Base-by-base conservation (phyloP, 345 rosid genomes). In the Aquilaria yunnanensis region DNA sequence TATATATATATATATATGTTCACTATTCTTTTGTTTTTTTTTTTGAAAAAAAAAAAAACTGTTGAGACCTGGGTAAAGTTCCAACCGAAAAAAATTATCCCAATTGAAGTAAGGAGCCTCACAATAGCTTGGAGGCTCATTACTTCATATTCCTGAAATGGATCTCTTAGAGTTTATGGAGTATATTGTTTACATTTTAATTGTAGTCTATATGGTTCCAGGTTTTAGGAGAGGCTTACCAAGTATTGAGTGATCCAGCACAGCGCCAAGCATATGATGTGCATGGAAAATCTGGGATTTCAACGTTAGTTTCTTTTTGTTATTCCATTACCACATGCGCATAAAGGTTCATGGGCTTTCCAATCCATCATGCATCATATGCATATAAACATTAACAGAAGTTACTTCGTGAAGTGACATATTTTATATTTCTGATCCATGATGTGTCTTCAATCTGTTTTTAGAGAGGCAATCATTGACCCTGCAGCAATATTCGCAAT, bases 171-270 rank as follows among this genome's bases (percentile, higher is more conserved):
- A 37, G 8, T 37, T 37, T 37, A 37, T 37, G 43, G 43, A 37
- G 43, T 37, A 37, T 37, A 37, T 37, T 37, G 43, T 37, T 37
- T 37, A 37, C 8, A 37, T 37, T 37, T 5, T 37, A 37, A 37
- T 5, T 37, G 5, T 37, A 9, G 5, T 37, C 4, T 37, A 37
- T 29, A 58, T 51, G 32, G 55, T 46, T 77, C 69, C 72, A 94
- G 97, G 95, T 76, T 50, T 72, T 94, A 73, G 96, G 99, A 67
- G 99, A 94, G 75, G 99, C 96, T 30, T 88, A 94, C 80, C 99
- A 94, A 78, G 99, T 94, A 50, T 61, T 94, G 68, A 94, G 97
- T 72, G 97, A 90, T 83, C 81, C 92, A 45, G 53, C 74, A 63
- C 99, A 94, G 75, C 84, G 97, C 10, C 92, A 90, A 81, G 96